These are phyloP conservation scores for Cucurbita moschata DNA, from an alignment of 306 rosid genomes.

Conservation along the genomic window DNA sequence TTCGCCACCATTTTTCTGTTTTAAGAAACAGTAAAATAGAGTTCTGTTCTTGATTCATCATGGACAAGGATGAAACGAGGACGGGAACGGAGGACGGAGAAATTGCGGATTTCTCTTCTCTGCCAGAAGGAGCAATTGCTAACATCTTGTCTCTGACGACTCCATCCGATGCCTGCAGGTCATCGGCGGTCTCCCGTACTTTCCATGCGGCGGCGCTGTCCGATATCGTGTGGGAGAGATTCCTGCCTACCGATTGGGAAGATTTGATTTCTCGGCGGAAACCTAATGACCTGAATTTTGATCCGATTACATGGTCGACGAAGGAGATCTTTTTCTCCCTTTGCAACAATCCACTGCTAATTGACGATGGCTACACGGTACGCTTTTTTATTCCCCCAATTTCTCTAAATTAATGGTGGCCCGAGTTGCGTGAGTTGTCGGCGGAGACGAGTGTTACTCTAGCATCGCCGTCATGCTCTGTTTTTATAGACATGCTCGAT, in stretches of 20 bases:
- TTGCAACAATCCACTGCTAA: not conserved
- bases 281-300: not conserved
- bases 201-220: constrained; percentile 8
- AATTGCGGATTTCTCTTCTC: not conserved
- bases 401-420: not conserved
- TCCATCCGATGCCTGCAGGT: constrained; percentile 1
- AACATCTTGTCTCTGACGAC: not conserved
- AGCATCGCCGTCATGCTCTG: no score
- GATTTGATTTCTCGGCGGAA: not conserved
- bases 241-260: constrained; percentile 2
- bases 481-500: not conserved
- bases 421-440: not conserved
- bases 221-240: constrained; percentile 2
- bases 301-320: not conserved
- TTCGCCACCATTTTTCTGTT: not conserved
- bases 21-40: no score
- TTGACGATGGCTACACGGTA: constrained; percentile 7
- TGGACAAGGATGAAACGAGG: not conserved
- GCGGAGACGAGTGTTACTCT: no score
- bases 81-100: not conserved
- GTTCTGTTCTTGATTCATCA: not conserved
- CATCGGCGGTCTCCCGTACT: not conserved
- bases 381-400: not conserved
- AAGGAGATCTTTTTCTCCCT: constrained; percentile 4
- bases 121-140: constrained; percentile 10